Conservation (phyloP, 208 protist genomes). For the Kentomonas sorsogonicus region DNA sequence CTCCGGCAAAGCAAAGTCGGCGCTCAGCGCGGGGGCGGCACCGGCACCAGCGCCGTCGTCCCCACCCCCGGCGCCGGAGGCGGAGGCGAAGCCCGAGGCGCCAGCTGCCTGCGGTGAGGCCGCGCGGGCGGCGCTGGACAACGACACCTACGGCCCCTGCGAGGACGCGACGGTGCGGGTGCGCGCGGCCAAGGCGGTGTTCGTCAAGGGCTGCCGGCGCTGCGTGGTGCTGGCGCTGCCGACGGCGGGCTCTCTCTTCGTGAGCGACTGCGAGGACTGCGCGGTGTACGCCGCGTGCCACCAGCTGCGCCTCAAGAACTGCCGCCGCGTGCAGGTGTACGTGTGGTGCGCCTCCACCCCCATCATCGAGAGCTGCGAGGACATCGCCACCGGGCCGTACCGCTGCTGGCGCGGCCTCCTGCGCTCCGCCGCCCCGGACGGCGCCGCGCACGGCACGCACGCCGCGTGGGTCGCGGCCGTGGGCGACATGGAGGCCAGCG, state of each 20-base stretch:
- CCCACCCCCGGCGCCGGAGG: too few relatives aligned
- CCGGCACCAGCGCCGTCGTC: too few relatives aligned
- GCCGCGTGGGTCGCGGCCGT: slow-evolving; percentile 55
- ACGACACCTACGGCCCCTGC: not conserved
- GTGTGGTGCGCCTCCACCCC: slow-evolving; percentile 77
- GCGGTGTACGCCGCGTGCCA: slow-evolving; percentile 75
- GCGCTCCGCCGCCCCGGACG: slow-evolving; percentile 20
- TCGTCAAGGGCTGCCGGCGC: not conserved
- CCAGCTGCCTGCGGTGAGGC: not conserved
- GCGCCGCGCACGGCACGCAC: slow-evolving; percentile 26
- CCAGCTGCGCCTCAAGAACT: slow-evolving; percentile 81
- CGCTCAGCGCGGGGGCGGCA: not conserved
- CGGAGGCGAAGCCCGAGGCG: too few relatives aligned
- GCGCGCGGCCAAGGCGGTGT: not conserved
- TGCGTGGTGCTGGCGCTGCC: not conserved
- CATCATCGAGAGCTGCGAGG: slow-evolving; percentile 73
- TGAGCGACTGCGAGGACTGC: slow-evolving; percentile 22
- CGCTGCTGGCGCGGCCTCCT: slow-evolving; percentile 55
- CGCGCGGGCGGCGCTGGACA: not conserved
- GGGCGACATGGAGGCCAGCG: slow-evolving; percentile 43
- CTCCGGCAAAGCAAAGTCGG: slow-evolving; percentile 31
- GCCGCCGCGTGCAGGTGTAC: slow-evolving; percentile 59
- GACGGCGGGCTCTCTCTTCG: slow-evolving; percentile 4
- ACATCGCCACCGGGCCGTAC: slow-evolving; percentile 75
- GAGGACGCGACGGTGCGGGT: too few relatives aligned